phyloP scores from a whole-genome alignment of 139 green algal genomes.

The Zygnema cylindricum region DNA sequence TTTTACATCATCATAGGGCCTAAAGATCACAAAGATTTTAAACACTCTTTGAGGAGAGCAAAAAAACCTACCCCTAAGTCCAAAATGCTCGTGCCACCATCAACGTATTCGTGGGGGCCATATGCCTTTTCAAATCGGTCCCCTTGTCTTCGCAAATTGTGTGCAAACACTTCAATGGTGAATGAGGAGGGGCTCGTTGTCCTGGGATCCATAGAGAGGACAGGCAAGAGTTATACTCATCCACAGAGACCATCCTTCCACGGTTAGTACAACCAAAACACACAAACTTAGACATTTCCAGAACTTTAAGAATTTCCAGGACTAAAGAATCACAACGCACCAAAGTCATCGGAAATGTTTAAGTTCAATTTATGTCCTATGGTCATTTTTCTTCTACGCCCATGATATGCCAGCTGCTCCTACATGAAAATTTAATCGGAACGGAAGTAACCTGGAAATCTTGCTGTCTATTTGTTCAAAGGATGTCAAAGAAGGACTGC shows the following conservation, averaged over 20 bases:
- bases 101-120: not conserved
- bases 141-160: not conserved
- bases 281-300: not conserved
- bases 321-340: not conserved
- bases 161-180: not conserved
- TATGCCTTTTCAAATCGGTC: not conserved
- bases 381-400: not conserved
- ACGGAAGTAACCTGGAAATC: too few relatives aligned
- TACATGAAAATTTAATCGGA: too few relatives aligned
- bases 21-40: too few relatives aligned
- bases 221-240: too few relatives aligned
- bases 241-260: not conserved
- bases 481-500: too few relatives aligned
- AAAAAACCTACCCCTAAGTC: not conserved
- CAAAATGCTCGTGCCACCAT: not conserved
- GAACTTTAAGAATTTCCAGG: not conserved
- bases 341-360: not conserved
- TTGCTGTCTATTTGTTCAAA: too few relatives aligned
- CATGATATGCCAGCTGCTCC: too few relatives aligned
- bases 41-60: too few relatives aligned
- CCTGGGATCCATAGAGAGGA: not conserved
- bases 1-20: too few relatives aligned
- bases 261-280: not conserved
- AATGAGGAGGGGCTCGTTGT: not conserved
- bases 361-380: not conserved